A percentile compares a stretch with the other conserved stretches of the same genome.
Conservation (phyloP, 345 rosid species). For the Boechera retrofracta region DNA sequence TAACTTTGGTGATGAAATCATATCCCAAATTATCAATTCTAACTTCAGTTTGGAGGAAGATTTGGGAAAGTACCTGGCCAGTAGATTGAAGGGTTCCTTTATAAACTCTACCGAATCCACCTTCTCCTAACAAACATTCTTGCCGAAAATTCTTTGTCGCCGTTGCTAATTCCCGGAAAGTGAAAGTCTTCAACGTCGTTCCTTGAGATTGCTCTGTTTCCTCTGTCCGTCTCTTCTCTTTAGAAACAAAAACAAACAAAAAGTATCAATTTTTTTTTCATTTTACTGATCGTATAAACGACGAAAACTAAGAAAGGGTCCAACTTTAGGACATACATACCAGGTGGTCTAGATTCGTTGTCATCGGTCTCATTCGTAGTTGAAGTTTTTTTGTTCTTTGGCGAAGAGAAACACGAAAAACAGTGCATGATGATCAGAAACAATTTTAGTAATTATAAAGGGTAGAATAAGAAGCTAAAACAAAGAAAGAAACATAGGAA, state of each 20-base stretch:
- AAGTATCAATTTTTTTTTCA: not conserved
- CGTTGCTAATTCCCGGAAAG: constrained; percentile 71
- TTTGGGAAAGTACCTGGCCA: constrained; percentile 53
- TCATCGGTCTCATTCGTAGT: constrained; percentile 32
- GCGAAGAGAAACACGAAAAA: constrained; percentile 66
- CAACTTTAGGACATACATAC: constrained; percentile 15
- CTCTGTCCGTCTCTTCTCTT: constrained; percentile 26
- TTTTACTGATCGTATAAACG: not conserved
- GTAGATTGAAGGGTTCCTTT: constrained; percentile 66
- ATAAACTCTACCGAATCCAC: constrained; percentile 80
- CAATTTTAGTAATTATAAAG: not conserved
- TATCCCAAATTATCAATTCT: not conserved
- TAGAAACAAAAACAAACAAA: not conserved
- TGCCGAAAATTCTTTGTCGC: constrained; percentile 81
- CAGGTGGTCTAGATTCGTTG: constrained; percentile 17
- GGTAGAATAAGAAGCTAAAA: not conserved
- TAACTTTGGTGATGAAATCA: not conserved
- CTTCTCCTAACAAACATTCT: constrained; percentile 77
- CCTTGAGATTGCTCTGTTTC: constrained; percentile 22
- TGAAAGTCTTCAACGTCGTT: constrained; percentile 39
- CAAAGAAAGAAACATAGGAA: not conserved
- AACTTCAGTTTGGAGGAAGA: not conserved
- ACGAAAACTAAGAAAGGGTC: not conserved
- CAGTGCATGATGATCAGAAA: constrained; percentile 60
- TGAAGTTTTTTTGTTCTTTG: constrained; percentile 47